Evolutionary conservation across 106 monocot genomes (phyloP), one percentile per base, ranked within the genome.

Genomic region (Dioscorea zingiberensis): DNA sequence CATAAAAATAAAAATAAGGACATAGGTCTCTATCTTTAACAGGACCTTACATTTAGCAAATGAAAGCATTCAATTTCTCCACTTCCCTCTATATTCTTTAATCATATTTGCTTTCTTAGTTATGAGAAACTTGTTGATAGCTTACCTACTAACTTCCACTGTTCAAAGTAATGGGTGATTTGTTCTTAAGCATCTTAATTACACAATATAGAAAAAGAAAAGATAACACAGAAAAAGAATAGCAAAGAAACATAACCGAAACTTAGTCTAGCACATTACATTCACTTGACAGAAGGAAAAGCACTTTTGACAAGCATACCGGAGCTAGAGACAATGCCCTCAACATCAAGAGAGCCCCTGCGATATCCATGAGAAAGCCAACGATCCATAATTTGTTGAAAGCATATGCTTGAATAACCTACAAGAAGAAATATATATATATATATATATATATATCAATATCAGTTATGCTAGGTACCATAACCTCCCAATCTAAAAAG

Each of bases 251-350:
- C 27, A 30, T 14, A 16, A 26, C 13, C 17, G 29, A 26, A 61
- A 18, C 4, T 17, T 28, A 27, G 25, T 23, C 0, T 3, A 61
- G 45, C 1, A 45, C 21, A 23, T 4, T 1, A 44, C 28, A 61
- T 61, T 14, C 30, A 29, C 17, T 32, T 29, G n/a, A 22, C 21
- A 58, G 25, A 25, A 61, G 14, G 21, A 14, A 62, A 22, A 19
- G 18, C 18, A 63, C 19, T 45, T 19, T 46, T 48, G 49, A 49
- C 25, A 44, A 65, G 47, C 0, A 60, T 25, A 97, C 95, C 54
- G 95, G 95, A 73, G 95, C 95, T 74, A 71, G 82, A 63, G 95
- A 85, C 28, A 97, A 55, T 47, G 95, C 95, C 69, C 69, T 88
- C 27, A 97, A 68, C 95, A 97, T 97, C 72, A 97, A 74, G 9